Conservation (phyloP, 768 basidiomycete genomes). For the Hypholoma sublateritium region DNA sequence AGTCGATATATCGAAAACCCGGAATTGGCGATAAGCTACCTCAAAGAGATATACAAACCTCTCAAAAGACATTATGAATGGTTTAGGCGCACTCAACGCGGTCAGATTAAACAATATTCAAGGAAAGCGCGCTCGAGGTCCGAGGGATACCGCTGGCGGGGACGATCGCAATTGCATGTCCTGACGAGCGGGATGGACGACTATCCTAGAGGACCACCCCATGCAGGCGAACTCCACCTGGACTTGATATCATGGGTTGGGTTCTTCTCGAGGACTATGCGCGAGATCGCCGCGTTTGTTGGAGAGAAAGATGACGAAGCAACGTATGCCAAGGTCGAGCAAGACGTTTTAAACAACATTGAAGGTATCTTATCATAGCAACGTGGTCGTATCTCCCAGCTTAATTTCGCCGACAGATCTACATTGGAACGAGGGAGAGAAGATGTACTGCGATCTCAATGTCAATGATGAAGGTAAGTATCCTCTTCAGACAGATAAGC, state of each 20-base stretch:
- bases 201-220: constrained; percentile 88
- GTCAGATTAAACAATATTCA: constrained; percentile 89
- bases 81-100: constrained; percentile 93
- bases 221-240: constrained; percentile 88
- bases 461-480: constrained; percentile 78
- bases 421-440: constrained; percentile 86
- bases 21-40: constrained; percentile 61
- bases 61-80: constrained; percentile 93
- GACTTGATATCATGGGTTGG: constrained; percentile 97
- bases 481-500: not conserved
- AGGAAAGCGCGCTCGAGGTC: constrained; percentile 81
- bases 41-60: constrained; percentile 79
- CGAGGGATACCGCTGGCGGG: constrained; percentile 95
- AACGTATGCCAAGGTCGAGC: constrained; percentile 78
- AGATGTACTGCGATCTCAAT: constrained; percentile 93
- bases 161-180: constrained; percentile 81
- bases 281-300: constrained; percentile 81
- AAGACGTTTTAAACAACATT: constrained; percentile 80
- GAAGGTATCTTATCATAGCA: constrained; percentile 55
- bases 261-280: constrained; percentile 94
- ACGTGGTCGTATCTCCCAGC: not conserved
- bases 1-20: constrained; percentile 56
- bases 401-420: constrained; percentile 52
- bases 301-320: constrained; percentile 81
- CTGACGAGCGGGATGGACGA: constrained; percentile 97